Evolutionary conservation across 2,329 filamentous ascomycete species (phyloP), one percentile per base, ranked within the genome.

Genomic region (Pseudogymnoascus sp.): DNA sequence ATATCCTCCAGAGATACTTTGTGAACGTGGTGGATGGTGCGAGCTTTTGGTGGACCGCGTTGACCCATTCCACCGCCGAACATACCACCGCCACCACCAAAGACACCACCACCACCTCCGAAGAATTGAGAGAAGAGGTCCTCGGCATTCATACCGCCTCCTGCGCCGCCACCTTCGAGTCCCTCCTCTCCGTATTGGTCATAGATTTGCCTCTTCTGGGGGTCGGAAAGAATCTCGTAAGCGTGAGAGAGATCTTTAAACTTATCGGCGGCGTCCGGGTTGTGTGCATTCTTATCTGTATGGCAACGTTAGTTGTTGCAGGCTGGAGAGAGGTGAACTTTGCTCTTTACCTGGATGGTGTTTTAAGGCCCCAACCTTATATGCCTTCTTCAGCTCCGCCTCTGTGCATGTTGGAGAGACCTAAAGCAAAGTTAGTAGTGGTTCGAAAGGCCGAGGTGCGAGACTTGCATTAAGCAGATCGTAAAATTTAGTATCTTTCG

Each of bases 91-190:
- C 91, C 89, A 65, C 87, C 87, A 62, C 85, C 87, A 65, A 85
- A 85, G 64, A 76, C 78, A 61, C 87, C 85, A 66, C 81, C 75
- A 66, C 79, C 73, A 31, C 81, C 86, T 68, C 91, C 91, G 73
- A 97, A 97, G 87, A 97, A 97, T 78, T 97, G 92, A 48, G 92
- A 90, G 74, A 97, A 97, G 66, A 97, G 82, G 69, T 97, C 93
- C 77, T 97, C 94, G 21, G 93, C 93, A 68, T 90, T 91, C 91
- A 97, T 97, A 73, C 92, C 92, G 64, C 82, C 87, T 64, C 83
- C 87, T 64, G 84, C 89, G 61, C 81, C 89, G 71, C 90, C 92
- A 68, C 92, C 92, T 74, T 97, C 93, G 59, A 99, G 85, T 66
- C 94, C 94, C 71, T 95, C 92, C 79, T 99, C 92, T 69, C 94